phyloP scores from a whole-genome alignment of 2,329 filamentous ascomycete species.

The Lizonia empirigonia region DNA sequence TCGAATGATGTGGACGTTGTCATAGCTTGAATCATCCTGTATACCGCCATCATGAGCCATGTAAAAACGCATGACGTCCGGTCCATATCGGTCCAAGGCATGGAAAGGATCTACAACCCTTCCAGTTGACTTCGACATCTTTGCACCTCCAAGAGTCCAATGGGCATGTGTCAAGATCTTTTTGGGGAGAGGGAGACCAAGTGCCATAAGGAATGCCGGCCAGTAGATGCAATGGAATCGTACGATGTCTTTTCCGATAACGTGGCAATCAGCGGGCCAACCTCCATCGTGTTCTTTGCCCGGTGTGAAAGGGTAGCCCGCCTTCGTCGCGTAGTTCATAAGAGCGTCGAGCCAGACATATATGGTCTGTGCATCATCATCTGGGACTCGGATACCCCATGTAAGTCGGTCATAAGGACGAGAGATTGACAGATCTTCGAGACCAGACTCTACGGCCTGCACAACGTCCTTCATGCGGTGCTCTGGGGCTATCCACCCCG shows the following conservation, averaged over 20 bases:
- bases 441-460: conserved; percentile 73
- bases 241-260: conserved; percentile 95
- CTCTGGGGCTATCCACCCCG: conserved; percentile 74
- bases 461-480: conserved; percentile 79
- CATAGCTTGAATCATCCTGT: conserved; percentile 79
- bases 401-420: conserved; percentile 75
- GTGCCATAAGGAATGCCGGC: conserved; percentile 92
- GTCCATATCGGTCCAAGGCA: conserved; percentile 84
- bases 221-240: conserved; percentile 97
- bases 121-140: conserved; percentile 96
- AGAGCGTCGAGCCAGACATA: conserved; percentile 98
- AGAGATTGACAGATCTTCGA: conserved; percentile 89
- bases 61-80: conserved; percentile 89
- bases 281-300: conserved; percentile 66
- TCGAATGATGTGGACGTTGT: conserved; percentile 74
- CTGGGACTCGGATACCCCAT: conserved; percentile 91
- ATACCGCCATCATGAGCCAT: conserved; percentile 81
- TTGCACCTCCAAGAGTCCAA: conserved; percentile 89
- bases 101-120: conserved; percentile 96
- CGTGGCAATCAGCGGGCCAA: conserved; percentile 91
- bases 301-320: conserved; percentile 82
- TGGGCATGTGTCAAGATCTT: conserved; percentile 88
- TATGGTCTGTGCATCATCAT: conserved; percentile 84
- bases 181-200: conserved; percentile 78
- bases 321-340: conserved; percentile 88